Percentiles rank a stretch among this genome's conserved stretches.
Conservation (phyloP, 805 yeast species). For the Kuraishia floccosa region DNA sequence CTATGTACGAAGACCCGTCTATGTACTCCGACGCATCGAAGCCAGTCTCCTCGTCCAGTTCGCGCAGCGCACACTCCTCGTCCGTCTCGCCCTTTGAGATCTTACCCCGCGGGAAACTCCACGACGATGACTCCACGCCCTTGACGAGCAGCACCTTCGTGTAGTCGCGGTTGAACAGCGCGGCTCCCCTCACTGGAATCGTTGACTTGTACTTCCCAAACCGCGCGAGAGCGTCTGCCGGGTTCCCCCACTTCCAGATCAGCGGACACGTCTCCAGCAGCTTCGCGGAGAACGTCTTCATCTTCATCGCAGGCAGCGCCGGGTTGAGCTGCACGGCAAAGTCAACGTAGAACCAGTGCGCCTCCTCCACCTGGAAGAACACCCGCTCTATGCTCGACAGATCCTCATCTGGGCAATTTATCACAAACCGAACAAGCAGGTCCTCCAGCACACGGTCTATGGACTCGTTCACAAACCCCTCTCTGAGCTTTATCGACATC, state of each 20-base stretch:
- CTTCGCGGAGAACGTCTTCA: conserved; percentile 63
- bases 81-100: conserved; percentile 90
- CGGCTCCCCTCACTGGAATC: conserved; percentile 96
- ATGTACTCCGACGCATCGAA: conserved; percentile 66
- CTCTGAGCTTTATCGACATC: conserved; percentile 23
- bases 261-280: conserved; percentile 62
- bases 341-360: conserved; percentile 95
- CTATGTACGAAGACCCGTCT: conserved; percentile 63
- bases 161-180: conserved; percentile 62
- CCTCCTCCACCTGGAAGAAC: conserved; percentile 92
- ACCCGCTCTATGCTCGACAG: conserved; percentile 72
- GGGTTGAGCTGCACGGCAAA: conserved; percentile 67
- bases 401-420: conserved; percentile 90
- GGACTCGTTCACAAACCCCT: conserved; percentile 47
- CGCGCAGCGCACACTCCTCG: conserved; percentile 81
- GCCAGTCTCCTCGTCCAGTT: conserved; percentile 89
- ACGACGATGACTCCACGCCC: conserved; percentile 67
- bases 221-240: conserved; percentile 64
- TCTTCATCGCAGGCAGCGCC: conserved; percentile 61
- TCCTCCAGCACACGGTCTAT: conserved; percentile 75
- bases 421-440: conserved; percentile 76
- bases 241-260: conserved; percentile 78
- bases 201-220: conserved; percentile 80
- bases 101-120: conserved; percentile 98
- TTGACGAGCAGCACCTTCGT: conserved; percentile 69